Evolutionary conservation across 352 stramenopile genomes (phyloP), one percentile per base, ranked within the genome.

Genomic region (Paralagenidium karlingii): DNA sequence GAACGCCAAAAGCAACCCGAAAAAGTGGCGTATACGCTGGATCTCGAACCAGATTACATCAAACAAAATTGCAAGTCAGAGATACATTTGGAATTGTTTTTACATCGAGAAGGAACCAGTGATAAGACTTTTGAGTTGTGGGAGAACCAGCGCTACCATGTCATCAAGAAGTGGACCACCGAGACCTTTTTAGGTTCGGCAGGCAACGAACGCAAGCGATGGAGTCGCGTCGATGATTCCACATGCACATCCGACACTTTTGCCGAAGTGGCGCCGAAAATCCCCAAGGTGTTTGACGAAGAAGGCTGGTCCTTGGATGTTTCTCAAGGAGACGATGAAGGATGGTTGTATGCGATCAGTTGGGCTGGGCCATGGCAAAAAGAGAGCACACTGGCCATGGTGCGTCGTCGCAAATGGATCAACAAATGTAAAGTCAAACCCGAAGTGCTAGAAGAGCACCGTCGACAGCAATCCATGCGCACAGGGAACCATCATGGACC

Each of bases 361-460:
- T 88, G 88, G 54, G 57, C 60, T 1, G 75, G 78, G 0, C 74
- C 75, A 20, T 91, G 78, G 78, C 74, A 88, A 51, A 81, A 79
- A 40, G 56, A 67, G 33, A 46, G 57, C 16, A 75, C 73, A 58
- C 62, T 84, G 51, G 70, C 70, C 8, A 81, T 77, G 53, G 76
- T 85, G 37, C 68, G 76, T 24, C 70, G 73, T 55, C 68, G 76
- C 47, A 85, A 82, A 66, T 90, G 76, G 76, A 59, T 87, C 48
- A 85, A 88, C 48, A 67, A 67, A 25, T 88, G 70, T 56, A 57
- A n/a, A n/a, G n/a, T n/a, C n/a, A n/a, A n/a, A n/a, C n/a, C n/a
- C n/a, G n/a, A n/a, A n/a, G n/a, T n/a, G n/a, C n/a, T n/a, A n/a
- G n/a, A n/a, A n/a, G n/a, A n/a, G n/a, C n/a, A n/a, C n/a, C n/a